Evolutionary conservation across 352 stramenopile species (phyloP).

Genomic region (Pseudoperonospora humuli): DNA sequence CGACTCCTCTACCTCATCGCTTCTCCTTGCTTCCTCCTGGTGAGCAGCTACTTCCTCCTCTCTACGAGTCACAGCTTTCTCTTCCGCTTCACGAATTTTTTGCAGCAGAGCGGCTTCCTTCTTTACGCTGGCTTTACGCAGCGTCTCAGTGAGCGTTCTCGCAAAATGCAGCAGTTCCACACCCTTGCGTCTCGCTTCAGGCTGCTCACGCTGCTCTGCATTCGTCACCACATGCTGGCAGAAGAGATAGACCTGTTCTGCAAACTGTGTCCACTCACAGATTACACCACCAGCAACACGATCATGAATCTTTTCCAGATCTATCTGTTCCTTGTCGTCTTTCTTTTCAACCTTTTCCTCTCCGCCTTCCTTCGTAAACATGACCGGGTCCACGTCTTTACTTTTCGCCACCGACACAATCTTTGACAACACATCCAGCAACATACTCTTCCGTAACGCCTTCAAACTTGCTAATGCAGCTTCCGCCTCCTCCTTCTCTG

Average conservation of each 20-base stretch:
- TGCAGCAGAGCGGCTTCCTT: constrained; percentile 52
- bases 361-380: constrained; percentile 29
- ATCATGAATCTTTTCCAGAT: constrained; percentile 43
- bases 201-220: constrained; percentile 36
- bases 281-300: constrained; percentile 33
- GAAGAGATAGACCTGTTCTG: constrained; percentile 62
- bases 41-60: constrained; percentile 7
- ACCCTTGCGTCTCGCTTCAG: constrained; percentile 60
- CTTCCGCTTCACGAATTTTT: constrained; percentile 24
- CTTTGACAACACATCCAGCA: constrained; percentile 76
- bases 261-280: constrained; percentile 60
- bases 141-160: constrained; percentile 59
- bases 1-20: neutral
- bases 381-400: constrained; percentile 53
- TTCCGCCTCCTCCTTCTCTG: constrained; percentile 25
- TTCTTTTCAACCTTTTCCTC: neutral
- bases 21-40: neutral
- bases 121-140: constrained; percentile 60
- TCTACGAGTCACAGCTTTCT: constrained; percentile 12
- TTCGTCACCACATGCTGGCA: constrained; percentile 66
- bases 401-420: constrained; percentile 71
- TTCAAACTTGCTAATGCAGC: constrained; percentile 40
- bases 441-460: constrained; percentile 50
- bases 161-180: constrained; percentile 72
- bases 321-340: constrained; percentile 22